Conservation (phyloP, 768 basidiomycete species). For the Lentinula boryana region DNA sequence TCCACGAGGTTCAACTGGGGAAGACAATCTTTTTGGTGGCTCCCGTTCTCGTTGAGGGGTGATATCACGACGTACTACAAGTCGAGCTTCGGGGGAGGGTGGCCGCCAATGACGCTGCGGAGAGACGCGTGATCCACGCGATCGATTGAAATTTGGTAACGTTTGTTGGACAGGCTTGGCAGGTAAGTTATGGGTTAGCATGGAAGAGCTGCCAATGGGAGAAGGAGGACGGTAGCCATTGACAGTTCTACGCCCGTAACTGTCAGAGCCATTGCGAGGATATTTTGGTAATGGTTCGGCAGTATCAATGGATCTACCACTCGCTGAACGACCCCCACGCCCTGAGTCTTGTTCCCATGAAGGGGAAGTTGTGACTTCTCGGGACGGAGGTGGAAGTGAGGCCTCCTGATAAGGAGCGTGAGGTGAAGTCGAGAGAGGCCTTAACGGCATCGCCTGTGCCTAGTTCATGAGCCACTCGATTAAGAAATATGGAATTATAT, state of each 20-base stretch:
- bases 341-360: not conserved
- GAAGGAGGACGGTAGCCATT: not conserved
- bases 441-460: not conserved
- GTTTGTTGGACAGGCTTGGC: not conserved
- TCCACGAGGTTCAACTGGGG: not conserved
- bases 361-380: not conserved
- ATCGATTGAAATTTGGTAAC: not conserved
- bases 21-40: not conserved
- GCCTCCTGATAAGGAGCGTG: not conserved
- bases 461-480: not conserved
- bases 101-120: not conserved
- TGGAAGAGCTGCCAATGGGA: not conserved
- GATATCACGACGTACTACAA: not conserved
- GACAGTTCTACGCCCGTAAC: not conserved
- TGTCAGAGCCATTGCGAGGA: not conserved
- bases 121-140: not conserved
- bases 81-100: not conserved
- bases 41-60: not conserved
- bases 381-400: not conserved
- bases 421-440: not conserved
- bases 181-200: not conserved
- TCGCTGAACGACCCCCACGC: not conserved
- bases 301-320: not conserved
- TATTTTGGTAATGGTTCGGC: not conserved
- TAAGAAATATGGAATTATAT: not conserved